phyloP scores from a whole-genome alignment of 768 basidiomycete species.

The Auriculariales sp. region DNA sequence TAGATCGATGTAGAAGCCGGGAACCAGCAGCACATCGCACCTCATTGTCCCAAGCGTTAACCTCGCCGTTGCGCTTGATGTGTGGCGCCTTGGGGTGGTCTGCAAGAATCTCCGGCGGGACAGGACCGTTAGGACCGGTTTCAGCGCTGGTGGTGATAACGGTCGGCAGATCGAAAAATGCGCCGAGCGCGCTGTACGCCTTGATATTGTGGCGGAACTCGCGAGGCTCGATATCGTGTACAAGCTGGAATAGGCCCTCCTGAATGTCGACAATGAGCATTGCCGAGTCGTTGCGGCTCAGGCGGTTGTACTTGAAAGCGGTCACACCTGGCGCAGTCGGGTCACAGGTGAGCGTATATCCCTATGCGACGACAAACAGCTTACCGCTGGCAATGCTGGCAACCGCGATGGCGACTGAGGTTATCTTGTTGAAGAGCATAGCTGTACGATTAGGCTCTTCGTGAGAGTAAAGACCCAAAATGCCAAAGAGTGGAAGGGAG shows the following conservation, averaged over 20 bases:
- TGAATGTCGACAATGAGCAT: slow-evolving; percentile 37
- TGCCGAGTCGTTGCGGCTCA: slow-evolving; percentile 29
- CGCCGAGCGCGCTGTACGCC: slow-evolving; percentile 31
- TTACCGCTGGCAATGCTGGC: no score
- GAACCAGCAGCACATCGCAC: no score
- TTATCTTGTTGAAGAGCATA: no score
- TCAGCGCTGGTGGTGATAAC: slow-evolving; percentile 31
- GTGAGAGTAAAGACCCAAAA: no score
- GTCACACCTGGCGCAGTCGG: no score
- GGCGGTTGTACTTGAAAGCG: slow-evolving; percentile 19
- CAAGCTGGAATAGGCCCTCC: slow-evolving; percentile 31
- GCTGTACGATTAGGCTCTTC: no score
- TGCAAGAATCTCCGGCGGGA: slow-evolving; percentile 28
- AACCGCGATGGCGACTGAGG: no score
- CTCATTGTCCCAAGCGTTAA: slow-evolving; percentile 36
- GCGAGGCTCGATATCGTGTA: slow-evolving; percentile 24
- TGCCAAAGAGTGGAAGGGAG: no score
- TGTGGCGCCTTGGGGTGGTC: slow-evolving; percentile 30
- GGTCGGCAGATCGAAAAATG: slow-evolving; percentile 30
- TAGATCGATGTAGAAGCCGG: no score
- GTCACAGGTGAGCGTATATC: no score
- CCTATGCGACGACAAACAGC: no score
- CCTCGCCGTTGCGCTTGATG: slow-evolving; percentile 34
- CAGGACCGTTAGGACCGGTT: slow-evolving; percentile 32
- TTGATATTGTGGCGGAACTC: slow-evolving; percentile 30